A percentile compares a stretch with the other conserved stretches of the same genome.
phyloP scores from a whole-genome alignment of 306 rosid species.

The Potentilla sterilis region DNA sequence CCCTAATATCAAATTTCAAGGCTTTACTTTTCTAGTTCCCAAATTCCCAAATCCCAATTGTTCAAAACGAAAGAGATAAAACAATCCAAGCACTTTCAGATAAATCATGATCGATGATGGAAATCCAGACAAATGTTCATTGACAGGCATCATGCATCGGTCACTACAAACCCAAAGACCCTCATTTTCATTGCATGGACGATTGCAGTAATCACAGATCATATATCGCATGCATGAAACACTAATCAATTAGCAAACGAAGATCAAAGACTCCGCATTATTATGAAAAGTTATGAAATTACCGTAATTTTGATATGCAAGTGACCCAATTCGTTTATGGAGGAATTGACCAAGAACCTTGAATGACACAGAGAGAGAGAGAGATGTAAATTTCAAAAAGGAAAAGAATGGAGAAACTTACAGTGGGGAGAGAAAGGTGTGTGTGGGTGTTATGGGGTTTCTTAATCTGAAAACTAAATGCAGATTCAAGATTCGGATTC shows the following conservation, averaged over 20 bases:
- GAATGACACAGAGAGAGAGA: not conserved
- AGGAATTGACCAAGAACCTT: not conserved
- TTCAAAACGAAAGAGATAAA: not conserved
- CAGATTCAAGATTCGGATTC: not conserved
- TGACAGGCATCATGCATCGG: not conserved
- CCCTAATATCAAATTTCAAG: not conserved
- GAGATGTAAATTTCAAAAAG: not conserved
- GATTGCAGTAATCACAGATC: too few species aligned
- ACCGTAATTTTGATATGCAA: not conserved
- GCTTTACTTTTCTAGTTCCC: not conserved
- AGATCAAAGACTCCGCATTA: not conserved
- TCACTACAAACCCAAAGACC: not conserved
- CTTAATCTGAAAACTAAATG: not conserved
- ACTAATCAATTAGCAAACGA: not conserved
- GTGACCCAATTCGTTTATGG: not conserved
- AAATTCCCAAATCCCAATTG: not conserved
- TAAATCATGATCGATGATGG: not conserved
- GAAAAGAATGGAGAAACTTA: not conserved
- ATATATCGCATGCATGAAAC: not conserved
- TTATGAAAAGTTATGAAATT: not conserved
- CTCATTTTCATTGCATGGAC: not conserved
- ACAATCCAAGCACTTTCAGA: not conserved
- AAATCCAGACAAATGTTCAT: not conserved
- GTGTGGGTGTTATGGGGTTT: not conserved
- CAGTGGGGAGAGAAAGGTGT: conserved; percentile 1